phyloP scores from a whole-genome alignment of 202 grass and related monocot species.

The Carex arenaria region DNA sequence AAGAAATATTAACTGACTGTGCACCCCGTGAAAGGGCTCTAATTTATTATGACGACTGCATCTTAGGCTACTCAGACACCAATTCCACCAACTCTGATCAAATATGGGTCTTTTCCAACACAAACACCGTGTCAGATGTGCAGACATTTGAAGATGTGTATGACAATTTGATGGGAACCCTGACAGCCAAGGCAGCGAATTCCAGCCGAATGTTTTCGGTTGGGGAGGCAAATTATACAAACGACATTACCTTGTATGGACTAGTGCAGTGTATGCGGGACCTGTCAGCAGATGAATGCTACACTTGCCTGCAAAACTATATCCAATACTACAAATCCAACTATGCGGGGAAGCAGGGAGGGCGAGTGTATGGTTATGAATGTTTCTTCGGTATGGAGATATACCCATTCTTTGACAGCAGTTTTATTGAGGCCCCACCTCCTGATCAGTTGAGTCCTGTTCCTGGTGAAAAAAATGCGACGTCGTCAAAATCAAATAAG shows the following conservation, averaged over 20 bases:
- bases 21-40: background rate
- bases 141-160: slow-evolving; percentile 9
- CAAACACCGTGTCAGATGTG: background rate
- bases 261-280: slow-evolving; percentile 50
- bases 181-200: slow-evolving; percentile 2
- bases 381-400: slow-evolving; percentile 23
- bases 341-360: background rate
- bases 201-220: background rate
- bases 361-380: background rate
- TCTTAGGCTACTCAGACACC: slow-evolving; percentile 28
- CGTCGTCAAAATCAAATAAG: no score
- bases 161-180: slow-evolving; percentile 11
- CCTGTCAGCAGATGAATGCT: slow-evolving; percentile 17
- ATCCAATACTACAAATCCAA: background rate
- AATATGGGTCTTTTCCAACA: background rate
- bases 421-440: background rate
- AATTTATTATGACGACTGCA: slow-evolving; percentile 30
- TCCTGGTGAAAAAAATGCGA: no score
- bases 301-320: background rate
- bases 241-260: slow-evolving; percentile 17
- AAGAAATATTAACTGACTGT: background rate
- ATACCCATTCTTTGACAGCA: slow-evolving; percentile 13
- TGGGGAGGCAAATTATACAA: background rate
- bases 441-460: no score
- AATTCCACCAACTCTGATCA: slow-evolving; percentile 24